A percentile compares a stretch with the other conserved stretches of the same genome.
These are phyloP conservation scores for Kickxella alabastrina DNA, from an alignment of 192 early-diverging fungal species.

Conservation along the genomic window DNA sequence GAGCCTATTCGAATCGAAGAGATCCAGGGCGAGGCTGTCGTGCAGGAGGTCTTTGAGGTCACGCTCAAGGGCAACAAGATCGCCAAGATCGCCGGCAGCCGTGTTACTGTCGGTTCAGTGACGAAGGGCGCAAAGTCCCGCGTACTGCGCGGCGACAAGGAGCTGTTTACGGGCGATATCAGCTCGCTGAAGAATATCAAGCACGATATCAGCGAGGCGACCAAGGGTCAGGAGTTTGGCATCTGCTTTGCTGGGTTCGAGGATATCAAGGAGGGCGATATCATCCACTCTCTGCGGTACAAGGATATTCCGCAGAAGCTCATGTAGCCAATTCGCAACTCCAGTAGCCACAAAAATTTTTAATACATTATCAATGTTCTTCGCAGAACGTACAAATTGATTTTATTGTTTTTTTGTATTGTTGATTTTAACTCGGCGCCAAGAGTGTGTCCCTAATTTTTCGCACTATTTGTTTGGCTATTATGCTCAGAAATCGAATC, in stretches of 20 bases:
- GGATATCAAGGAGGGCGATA: conserved; percentile 77
- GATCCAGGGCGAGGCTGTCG: conserved; percentile 83
- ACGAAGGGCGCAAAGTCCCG: conserved; percentile 57
- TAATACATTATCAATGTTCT: too few species aligned
- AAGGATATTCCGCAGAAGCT: conserved; percentile 58
- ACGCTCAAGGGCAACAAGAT: conserved; percentile 68
- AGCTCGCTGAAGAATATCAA: conserved; percentile 77
- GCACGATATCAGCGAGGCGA: conserved; percentile 82
- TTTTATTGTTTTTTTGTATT: not conserved
- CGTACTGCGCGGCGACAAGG: conserved; percentile 63
- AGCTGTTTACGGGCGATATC: conserved; percentile 68
- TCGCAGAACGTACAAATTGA: conserved; percentile 4
- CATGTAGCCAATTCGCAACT: conserved; percentile 24
- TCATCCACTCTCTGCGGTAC: conserved; percentile 65
- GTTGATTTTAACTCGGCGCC: not conserved
- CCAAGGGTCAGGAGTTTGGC: conserved; percentile 95
- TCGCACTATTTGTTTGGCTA: not conserved
- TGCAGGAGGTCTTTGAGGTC: conserved; percentile 81
- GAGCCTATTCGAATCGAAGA: conserved; percentile 74
- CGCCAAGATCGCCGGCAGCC: conserved; percentile 80
- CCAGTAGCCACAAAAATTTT: too few species aligned
- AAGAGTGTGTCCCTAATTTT: too few species aligned
- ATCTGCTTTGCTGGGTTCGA: conserved; percentile 85
- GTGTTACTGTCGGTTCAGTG: conserved; percentile 73
- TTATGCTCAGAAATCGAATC: not conserved